These are phyloP conservation scores for Tremella mesenterica DNA, from an alignment of 768 basidiomycete genomes.

Conservation along the genomic window DNA sequence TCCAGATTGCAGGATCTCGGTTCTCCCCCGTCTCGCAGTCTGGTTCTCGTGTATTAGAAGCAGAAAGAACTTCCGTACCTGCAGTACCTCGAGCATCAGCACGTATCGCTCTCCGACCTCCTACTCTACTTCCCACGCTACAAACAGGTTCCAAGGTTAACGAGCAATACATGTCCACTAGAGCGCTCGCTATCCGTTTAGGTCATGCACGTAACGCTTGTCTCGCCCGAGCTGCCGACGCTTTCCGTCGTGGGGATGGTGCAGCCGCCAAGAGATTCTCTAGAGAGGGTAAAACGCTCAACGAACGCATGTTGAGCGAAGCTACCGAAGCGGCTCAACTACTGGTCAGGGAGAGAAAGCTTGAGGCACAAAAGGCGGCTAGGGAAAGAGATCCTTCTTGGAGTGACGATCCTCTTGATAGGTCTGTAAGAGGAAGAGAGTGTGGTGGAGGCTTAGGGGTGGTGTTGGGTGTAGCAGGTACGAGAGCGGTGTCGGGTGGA, in stretches of 20 bases:
- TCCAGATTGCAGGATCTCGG: slow-evolving; percentile 18
- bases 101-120: slow-evolving; percentile 71
- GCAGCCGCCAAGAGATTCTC: slow-evolving; percentile 91
- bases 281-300: slow-evolving; percentile 85
- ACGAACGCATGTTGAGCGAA: slow-evolving; percentile 79
- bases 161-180: slow-evolving; percentile 77
- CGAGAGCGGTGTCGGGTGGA: slow-evolving; percentile 47
- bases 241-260: slow-evolving; percentile 90
- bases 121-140: slow-evolving; percentile 76
- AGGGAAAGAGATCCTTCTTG: slow-evolving; percentile 55
- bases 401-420: slow-evolving; percentile 69
- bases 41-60: not conserved
- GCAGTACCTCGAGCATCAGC: slow-evolving; percentile 55
- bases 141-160: slow-evolving; percentile 74
- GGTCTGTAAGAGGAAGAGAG: slow-evolving; percentile 61
- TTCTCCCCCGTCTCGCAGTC: slow-evolving; percentile 3
- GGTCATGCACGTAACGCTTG: slow-evolving; percentile 91
- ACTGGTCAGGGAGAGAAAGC: slow-evolving; percentile 73
- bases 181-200: slow-evolving; percentile 77
- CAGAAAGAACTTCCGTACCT: not conserved
- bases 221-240: slow-evolving; percentile 87
- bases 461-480: slow-evolving; percentile 65
- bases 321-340: slow-evolving; percentile 74
- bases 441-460: slow-evolving; percentile 80
- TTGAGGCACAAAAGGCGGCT: slow-evolving; percentile 67